phyloP scores from a whole-genome alignment of 306 rosid species.

The Macrotyloma uniflorum region DNA sequence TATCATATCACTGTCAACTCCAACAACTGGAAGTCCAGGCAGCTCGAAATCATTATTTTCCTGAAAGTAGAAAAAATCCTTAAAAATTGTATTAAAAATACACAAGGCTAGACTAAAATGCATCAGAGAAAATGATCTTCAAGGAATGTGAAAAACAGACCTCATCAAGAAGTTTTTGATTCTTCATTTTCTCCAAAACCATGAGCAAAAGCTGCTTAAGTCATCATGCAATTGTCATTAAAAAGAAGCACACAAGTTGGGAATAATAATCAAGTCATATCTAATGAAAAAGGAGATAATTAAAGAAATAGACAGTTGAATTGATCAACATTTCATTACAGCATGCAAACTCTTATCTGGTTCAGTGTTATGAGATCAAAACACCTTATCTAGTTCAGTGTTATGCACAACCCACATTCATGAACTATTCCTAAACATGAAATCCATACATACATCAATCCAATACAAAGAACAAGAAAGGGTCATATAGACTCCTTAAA shows the following conservation, averaged over 20 bases:
- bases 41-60: slow-evolving; percentile 46
- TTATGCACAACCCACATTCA: not conserved
- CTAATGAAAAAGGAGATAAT: not conserved
- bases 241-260: slow-evolving; percentile 12
- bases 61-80: slow-evolving; percentile 47
- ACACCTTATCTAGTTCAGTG: not conserved
- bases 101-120: slow-evolving; percentile 1
- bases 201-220: slow-evolving; percentile 63
- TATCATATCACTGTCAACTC: slow-evolving; percentile 46
- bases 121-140: slow-evolving; percentile 1
- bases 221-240: slow-evolving; percentile 45
- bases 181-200: slow-evolving; percentile 50
- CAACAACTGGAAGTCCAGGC: slow-evolving; percentile 56
- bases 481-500: not conserved
- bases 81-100: slow-evolving; percentile 17
- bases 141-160: slow-evolving; percentile 44
- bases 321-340: not conserved
- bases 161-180: slow-evolving; percentile 51
- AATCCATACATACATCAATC: slow-evolving; percentile 16
- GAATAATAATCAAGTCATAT: slow-evolving; percentile 11
- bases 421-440: slow-evolving; percentile 20
- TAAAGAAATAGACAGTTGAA: not conserved
- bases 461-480: not conserved
- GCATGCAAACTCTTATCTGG: not conserved
- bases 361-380: no score